Percentiles rank a stretch among this genome's conserved stretches.
Conservation (phyloP, 495 filamentous ascomycete species). For the Aspergillus leporis region DNA sequence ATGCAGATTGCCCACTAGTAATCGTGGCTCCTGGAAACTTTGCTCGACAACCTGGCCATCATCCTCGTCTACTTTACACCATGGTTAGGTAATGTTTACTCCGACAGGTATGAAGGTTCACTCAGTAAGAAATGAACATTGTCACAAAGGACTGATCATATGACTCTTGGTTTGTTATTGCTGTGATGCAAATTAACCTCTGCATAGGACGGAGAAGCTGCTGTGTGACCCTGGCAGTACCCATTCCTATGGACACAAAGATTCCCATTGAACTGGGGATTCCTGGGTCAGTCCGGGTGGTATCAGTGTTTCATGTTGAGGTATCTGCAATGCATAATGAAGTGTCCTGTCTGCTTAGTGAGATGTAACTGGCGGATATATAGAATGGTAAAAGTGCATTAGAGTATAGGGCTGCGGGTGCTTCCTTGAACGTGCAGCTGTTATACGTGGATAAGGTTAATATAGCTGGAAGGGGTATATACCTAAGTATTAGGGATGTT, state of each 20-base stretch:
- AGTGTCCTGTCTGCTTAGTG: background rate
- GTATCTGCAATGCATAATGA: background rate
- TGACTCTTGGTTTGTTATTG: background rate
- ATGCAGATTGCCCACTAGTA: background rate
- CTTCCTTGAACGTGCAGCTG: too few relatives aligned
- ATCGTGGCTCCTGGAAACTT: background rate
- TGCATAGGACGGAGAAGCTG: background rate
- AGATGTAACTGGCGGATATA: background rate
- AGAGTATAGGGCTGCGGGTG: too few relatives aligned
- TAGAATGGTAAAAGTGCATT: background rate
- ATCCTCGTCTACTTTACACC: background rate
- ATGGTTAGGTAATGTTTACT: background rate
- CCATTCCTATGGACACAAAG: background rate
- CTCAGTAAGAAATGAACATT: background rate
- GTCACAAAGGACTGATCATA: background rate
- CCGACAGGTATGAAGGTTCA: background rate
- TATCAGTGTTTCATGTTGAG: background rate
- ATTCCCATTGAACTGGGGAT: background rate
- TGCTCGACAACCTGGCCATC: background rate
- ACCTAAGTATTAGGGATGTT: too few relatives aligned
- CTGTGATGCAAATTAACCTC: background rate
- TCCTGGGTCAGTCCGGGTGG: background rate
- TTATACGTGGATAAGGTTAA: too few relatives aligned
- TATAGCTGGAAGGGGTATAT: too few relatives aligned
- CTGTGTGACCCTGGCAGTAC: background rate